Base-by-base conservation (phyloP, 768 basidiomycete species). In the Nidula microcarpa region DNA sequence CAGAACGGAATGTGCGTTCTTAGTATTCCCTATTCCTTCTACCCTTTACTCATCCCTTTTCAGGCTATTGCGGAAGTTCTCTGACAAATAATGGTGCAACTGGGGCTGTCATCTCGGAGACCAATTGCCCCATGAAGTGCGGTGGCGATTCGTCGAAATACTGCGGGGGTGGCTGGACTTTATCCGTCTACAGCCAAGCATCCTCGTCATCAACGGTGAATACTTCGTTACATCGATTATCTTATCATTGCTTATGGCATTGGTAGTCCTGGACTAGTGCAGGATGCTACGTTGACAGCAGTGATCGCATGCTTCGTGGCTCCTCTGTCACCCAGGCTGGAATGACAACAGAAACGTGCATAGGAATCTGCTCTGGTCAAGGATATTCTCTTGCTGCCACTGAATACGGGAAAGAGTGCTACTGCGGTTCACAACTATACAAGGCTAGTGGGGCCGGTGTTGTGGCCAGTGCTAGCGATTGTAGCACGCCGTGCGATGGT, bases 371-470 rank as follows among this genome's bases (percentile, higher is more conserved):
- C 49, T 52, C 63, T 4, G 48, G 50, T 14, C 60, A 51, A 18
- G 67, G 69, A 1, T 69, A 60, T 48, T 62, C 56, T 10, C 63
- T 72, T 51, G 73, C 73, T 33, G 73, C 64, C 10, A 65, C 67
- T 6, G 68, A 74, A 47, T 62, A 68, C 49, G 70, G 69, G 4
- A 51, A 48, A 6, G 65, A 74, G 52, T 74, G 72, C 52, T 68
- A 64, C 52, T 74, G 73, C 53, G 71, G 69, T 18, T 61, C 62
- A 4, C 54, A 63, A 47, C 33, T 70, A 30, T 57, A 49, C 58
- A 63, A 60, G 49, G 58, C 63, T 5, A 53, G 53, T 43, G 62
- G 62, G 5, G 54, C 54, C 8, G 64, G 71, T 39, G 53, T 57
- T 39, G 17, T 52, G 5, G 55, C 59, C 6, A 44, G 55, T 43